Evolutionary conservation across 108 stramenopile species (phyloP), one percentile per base, ranked within the genome.

Genomic region (Chaetoceros muelleri): DNA sequence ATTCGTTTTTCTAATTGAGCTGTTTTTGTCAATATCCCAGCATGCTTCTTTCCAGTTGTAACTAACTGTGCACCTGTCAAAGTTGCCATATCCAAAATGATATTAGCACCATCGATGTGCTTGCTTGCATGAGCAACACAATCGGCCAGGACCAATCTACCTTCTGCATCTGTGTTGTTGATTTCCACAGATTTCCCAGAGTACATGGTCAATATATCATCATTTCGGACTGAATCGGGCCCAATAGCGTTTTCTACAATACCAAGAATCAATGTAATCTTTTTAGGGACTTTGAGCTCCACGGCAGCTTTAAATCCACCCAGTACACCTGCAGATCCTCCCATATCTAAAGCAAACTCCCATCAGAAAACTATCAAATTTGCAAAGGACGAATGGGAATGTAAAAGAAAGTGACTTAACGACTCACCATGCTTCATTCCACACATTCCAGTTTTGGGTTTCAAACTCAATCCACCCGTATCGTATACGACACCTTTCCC

Each of bases 401-500:
- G 44, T 10, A 44, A 17, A 44, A 44, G 17, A 44, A 17, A 62
- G 72, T 69, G 72, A 73, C 66, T 72, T 75, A 20, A n/a, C n/a
- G n/a, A n/a, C n/a, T n/a, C n/a, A n/a, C n/a, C 89, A 57, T 73
- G 44, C 58, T 87, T 86, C 84, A 87, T 91, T 5, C 69, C 74
- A 19, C 61, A 63, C 75, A 79, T 76, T 21, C 69, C 65, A 24
- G 50, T 25, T 29, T 67, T 74, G 28, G 65, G 52, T 55, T 88
- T 88, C 48, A 85, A 48, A n/a, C 70, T 65, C n/a, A 90, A 61
- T 3, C 84, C 89, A 20, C 85, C 85, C 16, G 94, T 93, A 69
- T 95, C 94, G 49, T 93, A 95, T 13, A 93, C 76, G 52, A 95
- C 88, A 8, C 89, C 91, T 64, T 95, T 95, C 26, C 94, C 94